A percentile compares a stretch with the other conserved stretches of the same genome.
These are phyloP conservation scores for Boletus rubescentipes DNA, from an alignment of 768 basidiomycete species.

Conservation along the genomic window DNA sequence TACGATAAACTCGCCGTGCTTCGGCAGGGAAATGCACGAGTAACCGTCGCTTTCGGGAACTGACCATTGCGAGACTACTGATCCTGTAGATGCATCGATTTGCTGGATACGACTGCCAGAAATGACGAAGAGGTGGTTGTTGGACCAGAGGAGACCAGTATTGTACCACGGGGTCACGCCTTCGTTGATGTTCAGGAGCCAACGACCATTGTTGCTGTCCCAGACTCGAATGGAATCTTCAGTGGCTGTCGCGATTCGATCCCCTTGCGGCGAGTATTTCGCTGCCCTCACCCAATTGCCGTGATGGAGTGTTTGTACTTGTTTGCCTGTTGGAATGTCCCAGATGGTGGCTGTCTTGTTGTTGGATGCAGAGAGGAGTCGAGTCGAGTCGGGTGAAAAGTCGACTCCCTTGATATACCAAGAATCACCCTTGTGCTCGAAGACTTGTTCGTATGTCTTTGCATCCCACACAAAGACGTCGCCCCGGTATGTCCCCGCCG, in stretches of 20 bases:
- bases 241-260: background rate
- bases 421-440: no score
- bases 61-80: background rate
- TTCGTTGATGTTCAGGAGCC: background rate
- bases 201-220: background rate
- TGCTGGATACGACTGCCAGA: background rate
- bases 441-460: no score
- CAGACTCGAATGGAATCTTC: background rate
- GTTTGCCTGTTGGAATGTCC: no score
- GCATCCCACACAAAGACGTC: no score
- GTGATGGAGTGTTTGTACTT: no score
- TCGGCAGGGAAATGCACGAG: background rate
- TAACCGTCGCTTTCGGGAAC: background rate
- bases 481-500: no score
- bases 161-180: background rate
- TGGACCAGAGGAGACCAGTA: background rate
- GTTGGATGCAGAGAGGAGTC: no score
- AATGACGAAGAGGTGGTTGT: background rate
- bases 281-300: background rate
- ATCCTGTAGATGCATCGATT: background rate
- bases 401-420: no score
- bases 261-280: background rate
- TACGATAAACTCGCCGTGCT: background rate
- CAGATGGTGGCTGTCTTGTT: no score
- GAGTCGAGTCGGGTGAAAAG: no score